Conservation (phyloP, 768 basidiomycete species). For the Suillus weaverae region DNA sequence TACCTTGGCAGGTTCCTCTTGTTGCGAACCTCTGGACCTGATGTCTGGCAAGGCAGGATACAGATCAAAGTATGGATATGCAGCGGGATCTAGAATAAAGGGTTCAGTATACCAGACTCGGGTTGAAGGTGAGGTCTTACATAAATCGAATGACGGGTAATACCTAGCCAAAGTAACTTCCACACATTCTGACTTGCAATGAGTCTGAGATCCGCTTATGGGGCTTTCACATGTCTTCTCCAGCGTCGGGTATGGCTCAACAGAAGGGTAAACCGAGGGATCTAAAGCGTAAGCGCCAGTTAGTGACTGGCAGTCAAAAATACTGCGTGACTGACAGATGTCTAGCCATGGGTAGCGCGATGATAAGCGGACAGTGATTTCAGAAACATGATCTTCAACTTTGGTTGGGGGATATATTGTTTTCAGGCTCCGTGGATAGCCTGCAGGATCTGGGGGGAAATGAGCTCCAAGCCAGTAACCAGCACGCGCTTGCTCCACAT, state of each 20-base stretch:
- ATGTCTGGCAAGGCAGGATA: slow-evolving; percentile 13
- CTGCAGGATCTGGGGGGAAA: slow-evolving; percentile 16
- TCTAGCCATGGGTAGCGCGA: slow-evolving; percentile 24
- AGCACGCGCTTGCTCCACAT: slow-evolving; percentile 13
- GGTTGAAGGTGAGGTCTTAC: slow-evolving; percentile 14
- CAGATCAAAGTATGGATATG: slow-evolving; percentile 39
- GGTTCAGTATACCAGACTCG: neutral
- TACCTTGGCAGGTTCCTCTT: neutral
- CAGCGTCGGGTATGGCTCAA: slow-evolving; percentile 15
- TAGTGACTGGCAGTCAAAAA: neutral
- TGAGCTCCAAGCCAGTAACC: neutral
- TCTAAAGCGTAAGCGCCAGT: slow-evolving; percentile 9
- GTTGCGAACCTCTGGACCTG: neutral
- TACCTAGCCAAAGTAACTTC: slow-evolving; percentile 4
- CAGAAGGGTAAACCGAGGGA: slow-evolving; percentile 18
- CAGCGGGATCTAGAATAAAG: slow-evolving; percentile 23
- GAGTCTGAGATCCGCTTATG: slow-evolving; percentile 1
- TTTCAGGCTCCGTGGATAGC: slow-evolving; percentile 30
- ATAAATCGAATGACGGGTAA: slow-evolving; percentile 25
- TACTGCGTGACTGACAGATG: slow-evolving; percentile 22
- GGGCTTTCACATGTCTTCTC: neutral
- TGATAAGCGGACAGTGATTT: slow-evolving; percentile 3
- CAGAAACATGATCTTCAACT: slow-evolving; percentile 1
- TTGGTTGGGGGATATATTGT: slow-evolving; percentile 23
- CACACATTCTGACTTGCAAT: neutral